Evolutionary conservation across 1,284 basidiomycete genomes (phyloP).

Genomic region (Laetiporus sulphureus): DNA sequence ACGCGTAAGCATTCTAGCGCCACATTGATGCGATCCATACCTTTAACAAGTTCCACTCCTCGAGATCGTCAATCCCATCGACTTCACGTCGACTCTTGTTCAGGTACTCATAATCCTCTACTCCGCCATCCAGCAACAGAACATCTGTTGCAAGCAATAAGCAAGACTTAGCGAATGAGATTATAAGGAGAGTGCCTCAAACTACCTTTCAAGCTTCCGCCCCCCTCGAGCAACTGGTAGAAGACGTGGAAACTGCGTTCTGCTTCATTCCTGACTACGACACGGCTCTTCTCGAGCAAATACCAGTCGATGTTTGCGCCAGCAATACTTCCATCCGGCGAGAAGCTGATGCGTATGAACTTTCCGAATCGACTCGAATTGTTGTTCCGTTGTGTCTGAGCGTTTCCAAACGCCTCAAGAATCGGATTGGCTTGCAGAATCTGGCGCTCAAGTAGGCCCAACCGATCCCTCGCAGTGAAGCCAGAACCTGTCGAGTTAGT

Average conservation of each 20-base stretch:
- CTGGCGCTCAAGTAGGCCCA: conserved; percentile 92
- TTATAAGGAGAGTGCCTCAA: too few species aligned
- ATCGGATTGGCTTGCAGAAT: conserved; percentile 98
- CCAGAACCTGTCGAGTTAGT: conserved; percentile 37
- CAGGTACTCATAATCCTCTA: conserved; percentile 88
- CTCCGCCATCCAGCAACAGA: conserved; percentile 69
- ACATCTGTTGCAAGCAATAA: conserved; percentile 42
- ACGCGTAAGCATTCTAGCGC: not conserved
- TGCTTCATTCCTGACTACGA: conserved; percentile 81
- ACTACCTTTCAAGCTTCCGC: conserved; percentile 57
- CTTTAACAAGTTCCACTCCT: conserved; percentile 83
- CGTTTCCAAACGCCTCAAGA: conserved; percentile 97
- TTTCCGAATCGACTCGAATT: conserved; percentile 99
- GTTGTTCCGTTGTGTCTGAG: conserved; percentile 97
- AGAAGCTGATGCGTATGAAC: conserved; percentile 95
- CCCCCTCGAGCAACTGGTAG: conserved; percentile 82
- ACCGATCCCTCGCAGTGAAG: conserved; percentile 54
- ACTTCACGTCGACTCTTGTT: conserved; percentile 87
- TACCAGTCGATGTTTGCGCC: conserved; percentile 99
- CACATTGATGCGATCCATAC: conserved; percentile 30
- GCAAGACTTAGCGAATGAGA: not conserved
- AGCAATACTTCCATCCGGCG: conserved; percentile 90
- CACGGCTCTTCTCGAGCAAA: conserved; percentile 94
- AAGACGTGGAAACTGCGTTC: conserved; percentile 98
- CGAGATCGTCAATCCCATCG: conserved; percentile 89